A percentile compares a stretch with the other conserved stretches of the same genome.
Conservation (phyloP, 768 basidiomycete species). For the Kwoniella bestiolae region DNA sequence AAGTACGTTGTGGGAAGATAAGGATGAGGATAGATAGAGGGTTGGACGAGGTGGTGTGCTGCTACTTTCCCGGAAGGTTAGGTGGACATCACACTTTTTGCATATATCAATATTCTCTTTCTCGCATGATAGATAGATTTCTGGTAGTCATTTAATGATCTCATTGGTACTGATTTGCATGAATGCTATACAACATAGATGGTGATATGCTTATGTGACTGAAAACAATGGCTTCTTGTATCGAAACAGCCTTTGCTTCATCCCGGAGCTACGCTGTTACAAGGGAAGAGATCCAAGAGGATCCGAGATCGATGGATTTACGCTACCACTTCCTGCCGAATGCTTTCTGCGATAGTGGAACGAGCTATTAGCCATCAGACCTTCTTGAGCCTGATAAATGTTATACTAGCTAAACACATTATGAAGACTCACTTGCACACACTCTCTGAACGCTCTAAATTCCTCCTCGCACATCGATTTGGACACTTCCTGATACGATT, state of each 20-base stretch:
- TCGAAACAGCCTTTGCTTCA: too few relatives aligned
- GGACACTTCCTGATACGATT: slow-evolving; percentile 78
- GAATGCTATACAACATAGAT: slow-evolving; percentile 10
- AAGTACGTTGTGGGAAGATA: slow-evolving; percentile 18
- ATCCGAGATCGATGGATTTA: background rate
- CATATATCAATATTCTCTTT: background rate
- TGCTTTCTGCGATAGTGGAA: slow-evolving; percentile 15
- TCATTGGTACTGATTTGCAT: background rate
- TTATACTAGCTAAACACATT: background rate
- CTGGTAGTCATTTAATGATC: too few relatives aligned
- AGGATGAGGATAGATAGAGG: slow-evolving; percentile 22
- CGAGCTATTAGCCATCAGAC: background rate
- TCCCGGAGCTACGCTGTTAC: too few relatives aligned
- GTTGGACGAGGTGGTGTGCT: background rate
- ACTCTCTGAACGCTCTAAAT: slow-evolving; percentile 80
- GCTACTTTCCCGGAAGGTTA: too few relatives aligned
- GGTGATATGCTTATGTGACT: background rate
- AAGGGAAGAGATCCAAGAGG: too few relatives aligned
- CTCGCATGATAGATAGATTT: background rate
- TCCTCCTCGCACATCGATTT: slow-evolving; percentile 83
- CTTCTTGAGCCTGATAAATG: too few relatives aligned
- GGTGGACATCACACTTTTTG: background rate
- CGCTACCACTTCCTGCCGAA: slow-evolving; percentile 28
- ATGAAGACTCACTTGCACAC: slow-evolving; percentile 72
- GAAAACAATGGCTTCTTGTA: background rate